Base-by-base conservation (phyloP, 106 monocot genomes). In the Amphibolis antarctica region DNA sequence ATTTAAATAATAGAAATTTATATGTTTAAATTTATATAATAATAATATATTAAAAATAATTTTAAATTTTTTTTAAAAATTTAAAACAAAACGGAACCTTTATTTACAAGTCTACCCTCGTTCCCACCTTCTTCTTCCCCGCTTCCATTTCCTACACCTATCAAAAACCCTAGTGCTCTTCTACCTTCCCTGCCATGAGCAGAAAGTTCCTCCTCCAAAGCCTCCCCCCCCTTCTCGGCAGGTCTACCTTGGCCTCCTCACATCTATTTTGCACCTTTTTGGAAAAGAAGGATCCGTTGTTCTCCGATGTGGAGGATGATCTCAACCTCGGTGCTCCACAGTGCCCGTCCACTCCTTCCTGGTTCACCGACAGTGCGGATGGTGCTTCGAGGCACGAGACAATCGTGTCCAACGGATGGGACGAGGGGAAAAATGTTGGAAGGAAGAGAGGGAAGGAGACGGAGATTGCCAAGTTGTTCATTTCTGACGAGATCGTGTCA, bases 381-480 rank as follows among this genome's bases (percentile, higher is more conserved):
- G 60, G 42, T 18, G 18, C 14, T 18, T 43, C 60, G 1, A 42
- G 21, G 19, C 28, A 60, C 42, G 43, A 60, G 60, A 43, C 17
- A 42, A 28, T 21, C 10, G 60, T 43, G 30, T 42, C n/a, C 4
- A 14, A 20, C 4, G 9, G 21, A n/a, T 60, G 60, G 60, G 60
- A 60, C 20, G 36, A 60, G 60, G 60, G 12, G 60, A 60, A 42
- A 20, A 28, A 12, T 6, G 43, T 9, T 13, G 60, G 60, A 14
- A 60, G 60, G 60, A 31, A 60, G 60, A 31, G 60, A 31, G 60
- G 60, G 36, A n/a, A 60, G 22, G 60, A 60, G 42, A 60, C 20
- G 43, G 60, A 60, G 60, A 22, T 60, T 20, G n/a, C 42, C 10
- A 44, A 22, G 60, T 20, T 60, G 36, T 60, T 60, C 60, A 11